Base-by-base conservation (phyloP, 495 filamentous ascomycete species). In the Xylaria sp. region DNA sequence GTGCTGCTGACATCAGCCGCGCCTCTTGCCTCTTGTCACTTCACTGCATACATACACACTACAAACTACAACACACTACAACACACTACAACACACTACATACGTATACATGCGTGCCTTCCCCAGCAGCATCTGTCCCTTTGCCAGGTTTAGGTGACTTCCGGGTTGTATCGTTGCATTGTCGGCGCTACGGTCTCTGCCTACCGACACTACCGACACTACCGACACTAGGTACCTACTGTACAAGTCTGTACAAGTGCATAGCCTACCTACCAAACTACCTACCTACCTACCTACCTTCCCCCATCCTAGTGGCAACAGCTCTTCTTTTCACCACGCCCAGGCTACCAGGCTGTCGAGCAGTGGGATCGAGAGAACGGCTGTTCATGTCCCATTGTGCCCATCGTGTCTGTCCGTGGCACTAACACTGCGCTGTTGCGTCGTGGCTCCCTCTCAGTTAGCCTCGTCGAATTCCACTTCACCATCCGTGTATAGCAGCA, bases 1-100 rank as follows among this genome's bases (percentile, higher is more conserved):
- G 40, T 19, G 31, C 31, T 31, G 64, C 64, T 67, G 64, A 67
- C 64, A 55, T 67, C 64, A 67, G 64, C 63, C 35, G 64, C 21
- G 26, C 31, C 14, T 55, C 48, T 44, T 3, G 4, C 35, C 35
- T n/a, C n/a, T n/a, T n/a, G n/a, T n/a, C n/a, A n/a, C 61, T 19
- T 35, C 61, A 40, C 37, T 50, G 43, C 61, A 50, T 37, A 35
- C 37, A n/a, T 63, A 33, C 61, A n/a, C n/a, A n/a, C n/a, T n/a
- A n/a, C n/a, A n/a, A n/a, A n/a, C n/a, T n/a, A n/a, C n/a, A n/a
- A n/a, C n/a, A n/a, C n/a, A n/a, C n/a, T n/a, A n/a, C n/a, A n/a
- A n/a, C n/a, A n/a, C n/a, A n/a, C n/a, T n/a, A n/a, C n/a, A n/a
- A n/a, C n/a, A n/a, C n/a, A n/a, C n/a, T 37, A 61, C 21, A 14